Evolutionary conservation across 2,329 filamentous ascomycete species (phyloP).

Genomic region (Septoria linicola): DNA sequence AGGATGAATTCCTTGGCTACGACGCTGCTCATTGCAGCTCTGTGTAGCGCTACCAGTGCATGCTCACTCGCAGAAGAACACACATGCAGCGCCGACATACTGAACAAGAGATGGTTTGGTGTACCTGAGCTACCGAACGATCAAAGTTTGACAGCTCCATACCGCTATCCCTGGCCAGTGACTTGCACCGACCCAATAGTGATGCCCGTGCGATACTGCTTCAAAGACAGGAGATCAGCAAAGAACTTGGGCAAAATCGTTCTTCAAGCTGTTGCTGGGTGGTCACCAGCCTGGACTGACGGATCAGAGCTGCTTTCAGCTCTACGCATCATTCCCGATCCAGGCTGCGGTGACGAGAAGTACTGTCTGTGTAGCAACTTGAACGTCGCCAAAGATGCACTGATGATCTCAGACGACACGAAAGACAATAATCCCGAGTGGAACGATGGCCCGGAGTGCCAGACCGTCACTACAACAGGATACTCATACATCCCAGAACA

Average conservation of each 20-base stretch:
- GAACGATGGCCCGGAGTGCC: constrained; percentile 17
- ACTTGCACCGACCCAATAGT: constrained; percentile 8
- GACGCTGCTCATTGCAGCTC: too few species aligned
- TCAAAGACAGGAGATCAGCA: constrained; percentile 20
- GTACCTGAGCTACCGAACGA: constrained; percentile 5
- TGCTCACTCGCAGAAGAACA: too few species aligned
- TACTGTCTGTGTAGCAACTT: constrained; percentile 7
- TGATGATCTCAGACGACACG: constrained; percentile 26
- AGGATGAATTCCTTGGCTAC: too few species aligned
- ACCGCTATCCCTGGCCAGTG: constrained; percentile 23
- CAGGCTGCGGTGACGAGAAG: constrained; percentile 1
- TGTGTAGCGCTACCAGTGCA: too few species aligned
- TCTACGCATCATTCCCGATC: constrained; percentile 19
- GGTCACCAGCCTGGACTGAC: constrained; percentile 19
- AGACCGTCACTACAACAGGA: constrained; percentile 24
- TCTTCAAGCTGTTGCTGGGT: constrained; percentile 21
- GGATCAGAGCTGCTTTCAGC: constrained; percentile 6
- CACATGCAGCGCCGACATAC: neutral
- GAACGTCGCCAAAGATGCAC: constrained; percentile 16
- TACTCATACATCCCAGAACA: constrained; percentile 15
- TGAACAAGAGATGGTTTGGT: constrained; percentile 22
- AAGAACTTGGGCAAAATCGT: constrained; percentile 21
- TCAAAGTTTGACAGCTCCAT: neutral
- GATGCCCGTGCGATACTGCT: constrained; percentile 28
- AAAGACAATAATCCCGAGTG: constrained; percentile 18